These are phyloP conservation scores for Dimargaris cristalligena DNA, from an alignment of 192 early-diverging fungal species.

Conservation along the genomic window DNA sequence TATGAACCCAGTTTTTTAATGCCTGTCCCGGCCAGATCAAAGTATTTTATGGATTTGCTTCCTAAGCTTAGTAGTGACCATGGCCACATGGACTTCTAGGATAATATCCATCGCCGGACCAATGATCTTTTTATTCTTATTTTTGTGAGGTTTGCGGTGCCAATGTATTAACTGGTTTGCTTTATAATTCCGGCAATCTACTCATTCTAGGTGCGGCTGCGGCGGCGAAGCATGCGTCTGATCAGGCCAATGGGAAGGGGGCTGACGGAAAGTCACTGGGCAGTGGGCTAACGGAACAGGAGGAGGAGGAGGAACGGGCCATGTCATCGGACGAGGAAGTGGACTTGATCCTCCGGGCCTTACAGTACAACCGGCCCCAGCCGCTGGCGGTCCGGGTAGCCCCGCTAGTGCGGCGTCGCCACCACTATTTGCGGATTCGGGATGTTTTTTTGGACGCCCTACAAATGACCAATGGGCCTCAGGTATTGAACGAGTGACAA, in stretches of 20 bases:
- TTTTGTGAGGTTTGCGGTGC: too few species aligned
- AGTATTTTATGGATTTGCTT: too few species aligned
- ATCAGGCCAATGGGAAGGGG: constrained; percentile 22
- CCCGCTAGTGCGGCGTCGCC: constrained; percentile 37
- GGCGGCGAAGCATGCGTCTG: constrained; percentile 15
- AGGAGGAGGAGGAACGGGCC: constrained; percentile 36
- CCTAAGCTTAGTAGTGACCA: too few species aligned
- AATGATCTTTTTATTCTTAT: constrained; percentile 16
- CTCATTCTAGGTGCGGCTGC: constrained; percentile 19
- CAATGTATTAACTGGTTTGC: constrained; percentile 10
- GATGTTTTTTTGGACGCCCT: constrained; percentile 51
- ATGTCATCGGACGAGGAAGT: constrained; percentile 58
- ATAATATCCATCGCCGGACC: too few species aligned
- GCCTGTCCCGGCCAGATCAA: too few species aligned
- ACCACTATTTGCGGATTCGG: constrained; percentile 39
- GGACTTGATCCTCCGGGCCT: constrained; percentile 44
- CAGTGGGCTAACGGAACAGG: constrained; percentile 25
- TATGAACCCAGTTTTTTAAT: too few species aligned
- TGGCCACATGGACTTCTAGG: too few species aligned
- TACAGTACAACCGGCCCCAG: constrained; percentile 37
- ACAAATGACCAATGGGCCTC: constrained; percentile 21
- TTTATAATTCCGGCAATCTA: not conserved
- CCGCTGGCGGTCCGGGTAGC: constrained; percentile 39
- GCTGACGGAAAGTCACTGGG: constrained; percentile 22
- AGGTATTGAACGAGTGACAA: constrained; percentile 13